phyloP scores from a whole-genome alignment of 1,139 yeast species.

The Blastobotrys serpentis region DNA sequence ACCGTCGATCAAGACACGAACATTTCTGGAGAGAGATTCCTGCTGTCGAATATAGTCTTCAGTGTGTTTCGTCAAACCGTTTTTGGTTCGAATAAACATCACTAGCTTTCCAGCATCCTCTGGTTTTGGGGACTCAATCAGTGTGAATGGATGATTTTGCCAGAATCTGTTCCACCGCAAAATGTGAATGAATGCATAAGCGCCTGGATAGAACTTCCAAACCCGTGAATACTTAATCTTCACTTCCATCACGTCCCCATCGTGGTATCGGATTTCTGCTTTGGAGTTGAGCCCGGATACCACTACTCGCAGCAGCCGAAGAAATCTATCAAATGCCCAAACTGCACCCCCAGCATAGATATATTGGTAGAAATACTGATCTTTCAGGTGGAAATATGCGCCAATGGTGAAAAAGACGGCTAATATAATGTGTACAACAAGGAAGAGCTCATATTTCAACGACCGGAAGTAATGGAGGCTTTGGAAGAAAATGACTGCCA shows the following conservation, averaged over 20 bases:
- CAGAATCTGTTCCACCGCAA: slow-evolving; percentile 42
- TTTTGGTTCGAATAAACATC: slow-evolving; percentile 18
- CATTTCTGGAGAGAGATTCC: slow-evolving; percentile 6
- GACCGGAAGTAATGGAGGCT: slow-evolving; percentile 38
- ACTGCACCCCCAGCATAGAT: slow-evolving; percentile 38
- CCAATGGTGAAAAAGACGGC: slow-evolving; percentile 44
- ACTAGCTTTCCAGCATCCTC: slow-evolving; percentile 19
- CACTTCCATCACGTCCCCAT: slow-evolving; percentile 32
- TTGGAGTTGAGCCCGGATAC: slow-evolving; percentile 12
- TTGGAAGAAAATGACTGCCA: slow-evolving; percentile 30
- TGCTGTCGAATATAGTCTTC: not conserved
- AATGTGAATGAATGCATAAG: slow-evolving; percentile 59
- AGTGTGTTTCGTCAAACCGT: slow-evolving; percentile 22
- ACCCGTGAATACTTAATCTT: slow-evolving; percentile 29
- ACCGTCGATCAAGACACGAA: slow-evolving; percentile 51
- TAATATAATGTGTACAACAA: slow-evolving; percentile 41
- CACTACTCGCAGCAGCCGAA: slow-evolving; percentile 39
- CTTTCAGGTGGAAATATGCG: slow-evolving; percentile 30
- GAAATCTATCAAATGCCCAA: slow-evolving; percentile 45
- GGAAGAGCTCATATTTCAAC: slow-evolving; percentile 46
- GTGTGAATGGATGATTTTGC: slow-evolving; percentile 72
- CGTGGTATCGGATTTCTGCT: slow-evolving; percentile 39
- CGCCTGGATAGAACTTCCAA: slow-evolving; percentile 54
- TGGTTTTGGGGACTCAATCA: slow-evolving; percentile 36
- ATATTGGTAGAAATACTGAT: slow-evolving; percentile 39